Evolutionary conservation across 306 rosid genomes (phyloP).

Genomic region (Hylodesmum podocarpum): DNA sequence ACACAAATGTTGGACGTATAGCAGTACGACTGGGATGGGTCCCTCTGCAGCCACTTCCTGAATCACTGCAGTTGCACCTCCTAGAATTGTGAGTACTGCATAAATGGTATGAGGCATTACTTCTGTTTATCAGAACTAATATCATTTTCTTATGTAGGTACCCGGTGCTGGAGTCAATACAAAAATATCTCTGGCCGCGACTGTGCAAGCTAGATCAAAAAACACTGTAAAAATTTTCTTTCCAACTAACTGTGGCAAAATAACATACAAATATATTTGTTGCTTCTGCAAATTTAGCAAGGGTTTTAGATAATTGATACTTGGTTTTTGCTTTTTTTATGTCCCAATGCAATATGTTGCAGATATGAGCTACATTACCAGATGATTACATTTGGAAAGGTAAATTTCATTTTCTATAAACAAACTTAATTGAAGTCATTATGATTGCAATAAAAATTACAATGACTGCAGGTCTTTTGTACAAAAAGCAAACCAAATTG

Average conservation of each 20-base stretch:
- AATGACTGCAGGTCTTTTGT: constrained; percentile 83
- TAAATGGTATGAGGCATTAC: constrained; percentile 16
- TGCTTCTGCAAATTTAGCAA: constrained; percentile 7
- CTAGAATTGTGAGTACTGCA: constrained; percentile 79
- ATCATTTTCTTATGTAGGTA: constrained; percentile 61
- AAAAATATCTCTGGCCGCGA: constrained; percentile 98
- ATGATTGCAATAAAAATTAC: constrained; percentile 26
- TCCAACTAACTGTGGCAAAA: constrained; percentile 16
- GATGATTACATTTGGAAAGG: constrained; percentile 99
- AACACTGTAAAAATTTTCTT: constrained; percentile 63
- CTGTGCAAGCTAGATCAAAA: constrained; percentile 98
- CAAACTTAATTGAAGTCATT: constrained; percentile 28
- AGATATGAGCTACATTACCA: constrained; percentile 99
- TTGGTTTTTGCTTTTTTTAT: not conserved
- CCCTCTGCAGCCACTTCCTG: constrained; percentile 99
- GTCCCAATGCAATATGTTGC: constrained; percentile 36
- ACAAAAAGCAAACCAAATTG: constrained; percentile 98
- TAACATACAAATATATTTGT: not conserved
- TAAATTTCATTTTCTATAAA: constrained; percentile 38
- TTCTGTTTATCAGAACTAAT: constrained; percentile 32
- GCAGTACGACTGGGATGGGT: constrained; percentile 99
- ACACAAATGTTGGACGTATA: constrained; percentile 99
- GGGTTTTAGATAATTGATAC: not conserved
- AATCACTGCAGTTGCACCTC: constrained; percentile 97
- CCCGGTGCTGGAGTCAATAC: constrained; percentile 94